Conservation (phyloP, 2,329 filamentous ascomycete species). For the Emericellopsis atlantica region DNA sequence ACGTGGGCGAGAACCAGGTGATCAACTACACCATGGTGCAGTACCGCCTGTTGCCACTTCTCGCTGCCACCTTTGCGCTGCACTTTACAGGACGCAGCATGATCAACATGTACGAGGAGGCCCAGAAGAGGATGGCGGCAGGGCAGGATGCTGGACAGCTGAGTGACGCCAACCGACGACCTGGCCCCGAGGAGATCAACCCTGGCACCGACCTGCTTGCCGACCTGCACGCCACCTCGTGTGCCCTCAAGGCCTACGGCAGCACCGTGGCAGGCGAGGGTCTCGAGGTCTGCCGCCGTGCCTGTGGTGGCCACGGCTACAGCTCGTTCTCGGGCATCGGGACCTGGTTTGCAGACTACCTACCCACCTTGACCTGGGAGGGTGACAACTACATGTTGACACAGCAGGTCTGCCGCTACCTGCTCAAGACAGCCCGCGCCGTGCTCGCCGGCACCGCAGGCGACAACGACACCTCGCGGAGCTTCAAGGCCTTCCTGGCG, state of each 20-base stretch:
- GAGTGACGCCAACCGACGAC: constrained; percentile 32
- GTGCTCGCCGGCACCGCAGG: constrained; percentile 50
- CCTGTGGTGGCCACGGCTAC: constrained; percentile 3
- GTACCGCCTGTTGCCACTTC: constrained; percentile 56
- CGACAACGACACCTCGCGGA: constrained; percentile 53
- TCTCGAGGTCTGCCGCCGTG: constrained; percentile 2
- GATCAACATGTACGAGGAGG: constrained; percentile 62
- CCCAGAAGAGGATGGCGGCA: constrained; percentile 51
- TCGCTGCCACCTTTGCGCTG: constrained; percentile 65
- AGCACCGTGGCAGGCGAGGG: constrained; percentile 2
- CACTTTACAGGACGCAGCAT: constrained; percentile 69
- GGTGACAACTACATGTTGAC: constrained; percentile 72
- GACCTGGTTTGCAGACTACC: constrained; percentile 64
- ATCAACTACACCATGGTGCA: constrained; percentile 76
- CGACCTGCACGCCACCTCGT: constrained; percentile 2
- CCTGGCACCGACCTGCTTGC: constrained; percentile 1
- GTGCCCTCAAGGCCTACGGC: constrained; percentile 2
- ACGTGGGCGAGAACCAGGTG: constrained; percentile 57
- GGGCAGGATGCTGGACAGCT: constrained; percentile 24
- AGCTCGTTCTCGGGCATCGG: constrained; percentile 32
- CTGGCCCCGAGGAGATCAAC: constrained; percentile 55
- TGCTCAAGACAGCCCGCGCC: constrained; percentile 59
- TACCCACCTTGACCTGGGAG: constrained; percentile 56
- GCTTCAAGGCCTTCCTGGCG: constrained; percentile 51
- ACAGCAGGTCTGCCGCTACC: constrained; percentile 62